Evolutionary conservation across 2,329 filamentous ascomycete species (phyloP).

Genomic region (Claviceps humidiphila): DNA sequence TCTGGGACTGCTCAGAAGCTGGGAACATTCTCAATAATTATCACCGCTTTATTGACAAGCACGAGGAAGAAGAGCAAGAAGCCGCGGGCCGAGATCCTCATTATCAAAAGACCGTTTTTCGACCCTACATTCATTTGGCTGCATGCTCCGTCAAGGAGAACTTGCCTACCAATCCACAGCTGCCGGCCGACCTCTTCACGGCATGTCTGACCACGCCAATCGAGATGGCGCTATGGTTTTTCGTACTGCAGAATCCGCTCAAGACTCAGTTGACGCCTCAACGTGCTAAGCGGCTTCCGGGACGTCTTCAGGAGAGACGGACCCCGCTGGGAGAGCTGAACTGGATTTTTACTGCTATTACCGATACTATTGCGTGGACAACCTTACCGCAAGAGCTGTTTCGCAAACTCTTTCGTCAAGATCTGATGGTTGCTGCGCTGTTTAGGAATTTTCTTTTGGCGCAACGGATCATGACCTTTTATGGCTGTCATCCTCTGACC

Average conservation of each 20-base stretch:
- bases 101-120: constrained; percentile 62
- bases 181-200: constrained; percentile 92
- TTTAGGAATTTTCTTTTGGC: constrained; percentile 93
- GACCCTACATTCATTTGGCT: constrained; percentile 73
- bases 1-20: constrained; percentile 95
- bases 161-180: constrained; percentile 81
- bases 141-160: constrained; percentile 86
- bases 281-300: constrained; percentile 77
- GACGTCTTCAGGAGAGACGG: constrained; percentile 79
- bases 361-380: constrained; percentile 97
- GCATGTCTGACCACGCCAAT: constrained; percentile 94
- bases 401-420: constrained; percentile 92
- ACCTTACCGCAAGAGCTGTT: constrained; percentile 81
- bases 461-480: constrained; percentile 90
- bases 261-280: constrained; percentile 59
- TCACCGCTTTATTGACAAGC: constrained; percentile 86
- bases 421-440: constrained; percentile 95
- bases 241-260: constrained; percentile 80
- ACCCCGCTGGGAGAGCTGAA: constrained; percentile 93
- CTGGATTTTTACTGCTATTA: constrained; percentile 99
- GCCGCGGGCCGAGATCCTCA: constrained; percentile 62
- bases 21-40: constrained; percentile 95
- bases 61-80: constrained; percentile 78
- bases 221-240: constrained; percentile 93
- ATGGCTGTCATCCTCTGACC: constrained; percentile 89